Evolutionary conservation across 176 grass and related monocot genomes (phyloP).

Genomic region (Dactylis glomerata): DNA sequence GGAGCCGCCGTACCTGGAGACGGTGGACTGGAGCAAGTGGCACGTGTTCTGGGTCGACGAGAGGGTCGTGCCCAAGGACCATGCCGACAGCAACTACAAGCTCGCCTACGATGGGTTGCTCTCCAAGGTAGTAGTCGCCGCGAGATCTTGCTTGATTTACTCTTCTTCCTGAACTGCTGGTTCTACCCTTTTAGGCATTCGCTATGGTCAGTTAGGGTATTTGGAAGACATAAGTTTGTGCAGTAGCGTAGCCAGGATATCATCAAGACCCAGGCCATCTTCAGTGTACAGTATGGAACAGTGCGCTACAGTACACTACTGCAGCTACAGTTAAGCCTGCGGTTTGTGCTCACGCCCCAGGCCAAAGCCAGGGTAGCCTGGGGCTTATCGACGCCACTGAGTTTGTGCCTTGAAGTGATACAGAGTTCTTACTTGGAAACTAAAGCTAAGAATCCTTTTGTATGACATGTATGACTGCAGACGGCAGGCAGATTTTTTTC

Average conservation of each 20-base stretch:
- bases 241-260: no score
- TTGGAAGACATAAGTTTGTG: background rate
- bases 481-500: background rate
- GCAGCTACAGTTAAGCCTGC: no score
- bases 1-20: conserved; percentile 65
- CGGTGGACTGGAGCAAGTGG: conserved; percentile 74
- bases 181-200: background rate
- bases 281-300: no score
- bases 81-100: conserved; percentile 92
- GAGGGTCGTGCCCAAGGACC: conserved; percentile 72
- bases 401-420: background rate
- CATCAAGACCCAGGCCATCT: no score
- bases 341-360: no score
- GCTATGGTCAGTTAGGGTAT: background rate
- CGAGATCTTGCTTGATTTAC: background rate
- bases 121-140: conserved; percentile 51
- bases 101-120: conserved; percentile 83
- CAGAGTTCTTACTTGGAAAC: no score
- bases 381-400: no score
- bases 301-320: no score
- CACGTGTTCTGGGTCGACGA: conserved; percentile 88
- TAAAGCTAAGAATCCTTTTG: background rate
- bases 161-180: background rate
- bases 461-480: background rate
- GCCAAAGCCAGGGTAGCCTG: no score